Evolutionary conservation across 2,329 filamentous ascomycete species (phyloP).

Genomic region (Hypoxylon sp.): DNA sequence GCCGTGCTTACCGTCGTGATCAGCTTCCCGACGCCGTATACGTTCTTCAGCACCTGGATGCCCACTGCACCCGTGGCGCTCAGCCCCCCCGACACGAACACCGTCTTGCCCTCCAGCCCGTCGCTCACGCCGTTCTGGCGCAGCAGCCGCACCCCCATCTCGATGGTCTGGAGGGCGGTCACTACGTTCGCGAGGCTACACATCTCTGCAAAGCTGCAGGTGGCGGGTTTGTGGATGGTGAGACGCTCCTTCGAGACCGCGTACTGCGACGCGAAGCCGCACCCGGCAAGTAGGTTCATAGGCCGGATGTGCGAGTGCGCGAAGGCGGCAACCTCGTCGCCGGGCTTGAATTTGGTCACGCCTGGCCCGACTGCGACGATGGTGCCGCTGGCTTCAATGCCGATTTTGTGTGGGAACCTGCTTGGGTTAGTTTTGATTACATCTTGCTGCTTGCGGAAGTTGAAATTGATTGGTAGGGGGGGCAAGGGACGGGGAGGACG

Average conservation of each 20-base stretch:
- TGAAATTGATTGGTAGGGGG: no score
- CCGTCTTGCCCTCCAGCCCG: conserved; percentile 64
- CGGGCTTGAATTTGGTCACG: conserved; percentile 52
- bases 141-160: conserved; percentile 57
- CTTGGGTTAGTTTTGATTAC: neutral
- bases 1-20: conserved; percentile 68
- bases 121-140: conserved; percentile 52
- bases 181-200: conserved; percentile 41
- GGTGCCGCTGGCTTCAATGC: conserved; percentile 52
- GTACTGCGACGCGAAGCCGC: conserved; percentile 61
- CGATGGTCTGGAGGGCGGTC: conserved; percentile 63
- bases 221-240: conserved; percentile 54
- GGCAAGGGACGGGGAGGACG: neutral
- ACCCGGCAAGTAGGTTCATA: conserved; percentile 47
- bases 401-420: conserved; percentile 50
- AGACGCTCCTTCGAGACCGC: conserved; percentile 55
- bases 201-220: conserved; percentile 55
- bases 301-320: conserved; percentile 52
- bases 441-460: neutral
- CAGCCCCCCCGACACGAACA: conserved; percentile 66
- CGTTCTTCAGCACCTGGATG: conserved; percentile 66
- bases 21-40: conserved; percentile 63
- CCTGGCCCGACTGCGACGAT: conserved; percentile 52
- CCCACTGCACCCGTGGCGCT: conserved; percentile 63
- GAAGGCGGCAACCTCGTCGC: conserved; percentile 59